A percentile compares a stretch with the other conserved stretches of the same genome.
phyloP scores from a whole-genome alignment of 345 rosid genomes.

The Bretschneidera sinensis region DNA sequence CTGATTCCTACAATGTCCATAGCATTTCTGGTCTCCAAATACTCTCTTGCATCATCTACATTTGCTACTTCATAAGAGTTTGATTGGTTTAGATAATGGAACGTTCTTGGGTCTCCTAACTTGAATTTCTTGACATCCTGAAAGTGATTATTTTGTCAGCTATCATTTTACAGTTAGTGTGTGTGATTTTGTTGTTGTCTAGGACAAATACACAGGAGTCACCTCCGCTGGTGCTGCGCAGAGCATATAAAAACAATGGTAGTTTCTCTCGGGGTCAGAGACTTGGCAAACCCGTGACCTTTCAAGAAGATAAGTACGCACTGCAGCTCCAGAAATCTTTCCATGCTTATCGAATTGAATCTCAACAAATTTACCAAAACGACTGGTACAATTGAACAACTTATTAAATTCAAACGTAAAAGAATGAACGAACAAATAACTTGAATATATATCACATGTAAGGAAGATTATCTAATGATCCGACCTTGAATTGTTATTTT shows the following conservation, averaged over 20 bases:
- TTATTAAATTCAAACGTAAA: background rate
- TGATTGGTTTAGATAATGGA: slow-evolving; percentile 69
- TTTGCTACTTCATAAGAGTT: slow-evolving; percentile 59
- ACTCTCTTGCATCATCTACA: slow-evolving; percentile 70
- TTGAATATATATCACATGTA: slow-evolving; percentile 2
- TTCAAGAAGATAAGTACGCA: slow-evolving; percentile 74
- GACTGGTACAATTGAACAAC: slow-evolving; percentile 34
- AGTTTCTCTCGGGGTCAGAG: slow-evolving; percentile 78
- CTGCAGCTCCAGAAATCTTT: slow-evolving; percentile 82
- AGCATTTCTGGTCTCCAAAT: slow-evolving; percentile 68
- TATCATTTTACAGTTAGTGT: slow-evolving; percentile 3
- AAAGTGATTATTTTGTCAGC: slow-evolving; percentile 16
- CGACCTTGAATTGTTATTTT: slow-evolving; percentile 88
- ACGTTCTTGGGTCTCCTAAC: slow-evolving; percentile 59
- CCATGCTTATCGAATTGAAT: slow-evolving; percentile 84
- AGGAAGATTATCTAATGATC: background rate
- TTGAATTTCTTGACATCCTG: slow-evolving; percentile 67
- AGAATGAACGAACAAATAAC: slow-evolving; percentile 9
- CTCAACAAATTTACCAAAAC: slow-evolving; percentile 90
- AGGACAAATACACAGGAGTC: slow-evolving; percentile 16
- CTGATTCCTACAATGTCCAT: slow-evolving; percentile 77
- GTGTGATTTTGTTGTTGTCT: slow-evolving; percentile 5
- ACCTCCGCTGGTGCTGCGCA: slow-evolving; percentile 73
- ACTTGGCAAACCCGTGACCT: slow-evolving; percentile 80
- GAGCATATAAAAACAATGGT: slow-evolving; percentile 70